Conservation (phyloP, 257 asterid genomes). For the Forsythia viridissima region DNA sequence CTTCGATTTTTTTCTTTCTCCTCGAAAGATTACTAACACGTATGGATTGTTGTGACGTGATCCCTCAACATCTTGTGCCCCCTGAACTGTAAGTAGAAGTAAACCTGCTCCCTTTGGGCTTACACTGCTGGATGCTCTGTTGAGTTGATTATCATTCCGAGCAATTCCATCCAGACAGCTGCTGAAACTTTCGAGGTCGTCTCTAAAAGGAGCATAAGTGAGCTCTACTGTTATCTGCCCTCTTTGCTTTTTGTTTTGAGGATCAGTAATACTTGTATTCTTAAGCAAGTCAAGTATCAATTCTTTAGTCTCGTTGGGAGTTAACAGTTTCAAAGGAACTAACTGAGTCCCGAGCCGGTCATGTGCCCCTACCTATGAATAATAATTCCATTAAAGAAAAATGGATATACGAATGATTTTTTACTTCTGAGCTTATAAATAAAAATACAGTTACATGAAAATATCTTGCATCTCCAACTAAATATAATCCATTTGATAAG, state of each 20-base stretch:
- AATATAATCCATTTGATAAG: neutral
- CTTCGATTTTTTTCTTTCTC: conserved; percentile 73
- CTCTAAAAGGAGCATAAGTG: conserved; percentile 77
- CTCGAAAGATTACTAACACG: conserved; percentile 56
- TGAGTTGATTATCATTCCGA: conserved; percentile 41
- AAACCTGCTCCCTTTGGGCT: conserved; percentile 68
- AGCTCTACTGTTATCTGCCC: conserved; percentile 72
- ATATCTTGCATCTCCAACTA: too few species aligned
- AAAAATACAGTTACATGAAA: too few species aligned
- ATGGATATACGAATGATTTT: neutral
- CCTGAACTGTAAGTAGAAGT: conserved; percentile 66
- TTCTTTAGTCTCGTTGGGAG: conserved; percentile 61
- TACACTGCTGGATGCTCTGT: conserved; percentile 39
- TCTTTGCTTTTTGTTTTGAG: conserved; percentile 58
- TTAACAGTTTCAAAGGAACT: conserved; percentile 62
- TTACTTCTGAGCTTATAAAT: too few species aligned
- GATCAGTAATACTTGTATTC: conserved; percentile 36
- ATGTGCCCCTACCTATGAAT: conserved; percentile 71
- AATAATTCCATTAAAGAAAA: neutral
- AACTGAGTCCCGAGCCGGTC: conserved; percentile 73
- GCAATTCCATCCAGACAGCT: conserved; percentile 37
- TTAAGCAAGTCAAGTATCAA: conserved; percentile 49
- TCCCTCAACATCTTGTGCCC: conserved; percentile 83
- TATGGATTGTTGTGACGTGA: conserved; percentile 78
- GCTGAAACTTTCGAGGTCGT: conserved; percentile 43